These are phyloP conservation scores for Herpetospermum pedunculosum DNA, from an alignment of 306 rosid species.

Conservation along the genomic window DNA sequence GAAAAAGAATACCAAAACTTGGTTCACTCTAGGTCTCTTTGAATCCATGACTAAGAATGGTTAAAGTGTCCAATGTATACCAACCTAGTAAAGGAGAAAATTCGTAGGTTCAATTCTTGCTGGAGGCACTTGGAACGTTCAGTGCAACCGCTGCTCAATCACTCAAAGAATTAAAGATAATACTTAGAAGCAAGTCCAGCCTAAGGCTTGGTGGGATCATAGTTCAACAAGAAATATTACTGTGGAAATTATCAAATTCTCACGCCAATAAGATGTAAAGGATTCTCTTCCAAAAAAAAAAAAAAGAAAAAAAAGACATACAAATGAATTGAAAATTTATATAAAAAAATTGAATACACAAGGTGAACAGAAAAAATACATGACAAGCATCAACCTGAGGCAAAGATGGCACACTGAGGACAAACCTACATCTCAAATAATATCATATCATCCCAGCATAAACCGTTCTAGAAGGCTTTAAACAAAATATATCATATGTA, in stretches of 20 bases:
- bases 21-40: no score
- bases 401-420: conserved; percentile 19
- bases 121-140: no score
- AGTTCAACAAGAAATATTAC: conserved; percentile 7
- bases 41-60: no score
- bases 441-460: conserved; percentile 21
- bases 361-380: conserved; percentile 38
- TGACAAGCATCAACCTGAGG: conserved; percentile 31
- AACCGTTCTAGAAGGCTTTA: conserved; percentile 24
- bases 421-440: conserved; percentile 30
- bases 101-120: no score
- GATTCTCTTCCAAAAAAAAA: not conserved
- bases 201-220: not conserved
- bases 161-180: no score
- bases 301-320: conserved; percentile 4
- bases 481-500: conserved; percentile 11
- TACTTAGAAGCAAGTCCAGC: not conserved
- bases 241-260: not conserved
- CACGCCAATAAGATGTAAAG: conserved; percentile 4
- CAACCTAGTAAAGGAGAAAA: no score
- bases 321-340: conserved; percentile 3
- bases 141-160: no score
- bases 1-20: no score
- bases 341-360: conserved; percentile 28
- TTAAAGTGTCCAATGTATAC: no score